Evolutionary conservation across 1,284 basidiomycete genomes (phyloP), one percentile per base, ranked within the genome.

Genomic region (Meripilus lineatus): DNA sequence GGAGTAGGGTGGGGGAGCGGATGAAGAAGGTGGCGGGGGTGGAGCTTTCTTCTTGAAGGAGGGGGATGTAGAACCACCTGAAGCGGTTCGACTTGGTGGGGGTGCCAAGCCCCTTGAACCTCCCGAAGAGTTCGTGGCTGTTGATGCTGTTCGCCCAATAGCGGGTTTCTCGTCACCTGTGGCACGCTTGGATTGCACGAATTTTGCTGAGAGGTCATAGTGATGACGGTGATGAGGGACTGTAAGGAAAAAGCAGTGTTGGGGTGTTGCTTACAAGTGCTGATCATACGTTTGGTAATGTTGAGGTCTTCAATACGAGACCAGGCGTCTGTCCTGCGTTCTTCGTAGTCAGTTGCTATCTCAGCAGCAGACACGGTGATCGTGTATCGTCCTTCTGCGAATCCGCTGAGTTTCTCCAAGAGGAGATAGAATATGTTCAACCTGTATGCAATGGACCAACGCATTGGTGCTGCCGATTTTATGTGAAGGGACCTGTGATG

Each of bases 391-490:
- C 81, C 80, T 50, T 94, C 87, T 2, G 87, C 79, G 60, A 95
- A 98, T 26, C 76, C 77, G 62, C 89, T 88, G 58, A 97, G 72
- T 71, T 94, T 94, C 68, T 98, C 95, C 49, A 95, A 75, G 61
- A 96, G 82, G 48, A 95, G 72, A 66, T 96, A 97, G 67, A 85
- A 95, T 45, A 97, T 88, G 66, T 97, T 97, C 55, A 95, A 70
- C 65, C 88, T 94, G 48, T 5, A 47, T 34, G 43, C 26, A 33
- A 48, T 32, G 30, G 34, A 38, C 32, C 33, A 21, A 21, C 14
- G 21, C 15, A 23, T 14, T n/a, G 22, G 10, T 30, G 28, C n/a
- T n/a, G 10, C 28, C n/a, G 8, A 8, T 10, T 30, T 30, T 7
- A 40, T 11, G 11, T 40, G 18, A 41, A 40, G 28, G 34, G 20